Percentiles rank a stretch among this genome's conserved stretches.
Conservation (phyloP, 2,329 filamentous ascomycete species). For the Cercospora sp. region DNA sequence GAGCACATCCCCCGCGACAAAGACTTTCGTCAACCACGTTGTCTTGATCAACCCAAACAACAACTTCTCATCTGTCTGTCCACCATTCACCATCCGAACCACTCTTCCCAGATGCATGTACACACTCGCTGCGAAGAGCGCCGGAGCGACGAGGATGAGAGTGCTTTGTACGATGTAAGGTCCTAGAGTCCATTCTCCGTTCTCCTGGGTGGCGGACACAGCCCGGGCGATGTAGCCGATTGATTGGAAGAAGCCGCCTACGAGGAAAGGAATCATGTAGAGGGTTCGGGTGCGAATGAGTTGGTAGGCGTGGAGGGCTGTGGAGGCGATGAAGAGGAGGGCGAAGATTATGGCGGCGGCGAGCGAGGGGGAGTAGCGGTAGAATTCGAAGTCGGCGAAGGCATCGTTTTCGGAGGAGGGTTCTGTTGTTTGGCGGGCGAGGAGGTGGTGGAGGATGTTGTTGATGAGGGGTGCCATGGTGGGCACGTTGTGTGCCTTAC, state of each 20-base stretch:
- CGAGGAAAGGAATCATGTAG: slow-evolving; percentile 54
- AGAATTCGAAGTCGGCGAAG: slow-evolving; percentile 18
- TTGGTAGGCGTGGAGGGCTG: slow-evolving; percentile 42
- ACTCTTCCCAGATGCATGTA: slow-evolving; percentile 53
- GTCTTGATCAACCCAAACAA: slow-evolving; percentile 41
- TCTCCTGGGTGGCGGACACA: slow-evolving; percentile 42
- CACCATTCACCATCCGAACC: slow-evolving; percentile 42
- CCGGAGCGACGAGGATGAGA: slow-evolving; percentile 51
- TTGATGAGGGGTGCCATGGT: not conserved
- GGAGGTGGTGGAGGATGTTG: not conserved
- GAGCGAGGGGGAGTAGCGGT: slow-evolving; percentile 17
- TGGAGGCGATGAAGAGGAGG: slow-evolving; percentile 34
- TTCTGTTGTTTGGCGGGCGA: not conserved
- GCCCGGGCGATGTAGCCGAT: slow-evolving; percentile 56
- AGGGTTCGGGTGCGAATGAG: slow-evolving; percentile 46
- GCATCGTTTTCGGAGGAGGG: not conserved
- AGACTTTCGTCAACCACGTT: slow-evolving; percentile 49
- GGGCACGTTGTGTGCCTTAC: not conserved
- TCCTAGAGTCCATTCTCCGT: slow-evolving; percentile 43
- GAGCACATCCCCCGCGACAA: slow-evolving; percentile 51
- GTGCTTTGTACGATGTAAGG: slow-evolving; percentile 48
- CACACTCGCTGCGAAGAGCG: slow-evolving; percentile 52
- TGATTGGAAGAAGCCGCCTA: slow-evolving; percentile 55
- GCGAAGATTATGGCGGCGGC: slow-evolving; percentile 34
- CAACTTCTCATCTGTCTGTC: slow-evolving; percentile 38